phyloP scores from a whole-genome alignment of 2,329 filamentous ascomycete species.

The Calonectria honghensis region DNA sequence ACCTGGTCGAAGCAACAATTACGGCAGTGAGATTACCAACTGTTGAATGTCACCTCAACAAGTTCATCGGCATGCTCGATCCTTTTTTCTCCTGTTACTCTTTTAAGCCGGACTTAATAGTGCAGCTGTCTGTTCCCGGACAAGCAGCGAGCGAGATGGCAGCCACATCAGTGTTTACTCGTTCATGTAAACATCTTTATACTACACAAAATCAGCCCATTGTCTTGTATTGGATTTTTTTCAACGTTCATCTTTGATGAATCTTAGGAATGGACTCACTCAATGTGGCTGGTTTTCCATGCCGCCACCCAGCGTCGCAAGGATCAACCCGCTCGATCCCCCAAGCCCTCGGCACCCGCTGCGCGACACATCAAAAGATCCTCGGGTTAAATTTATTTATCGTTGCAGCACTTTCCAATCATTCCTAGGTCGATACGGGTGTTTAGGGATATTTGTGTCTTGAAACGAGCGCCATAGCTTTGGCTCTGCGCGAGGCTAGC shows the following conservation, averaged over 20 bases:
- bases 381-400: not conserved
- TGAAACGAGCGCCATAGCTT: not conserved
- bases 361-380: not conserved
- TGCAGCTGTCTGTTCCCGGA: not conserved
- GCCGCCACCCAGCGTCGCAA: not conserved
- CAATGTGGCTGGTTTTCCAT: not conserved
- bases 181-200: not conserved
- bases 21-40: not conserved
- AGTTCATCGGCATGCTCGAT: not conserved
- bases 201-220: not conserved
- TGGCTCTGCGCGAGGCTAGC: not conserved
- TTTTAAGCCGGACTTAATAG: not conserved
- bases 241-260: not conserved
- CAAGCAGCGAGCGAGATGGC: no score
- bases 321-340: not conserved
- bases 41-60: not conserved
- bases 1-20: not conserved
- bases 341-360: not conserved
- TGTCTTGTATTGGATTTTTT: not conserved
- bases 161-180: not conserved
- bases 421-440: not conserved
- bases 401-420: not conserved
- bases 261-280: not conserved
- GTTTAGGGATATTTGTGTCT: not conserved
- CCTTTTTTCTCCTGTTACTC: not conserved